Evolutionary conservation across 164 flowering plant genomes (phyloP).

Genomic region (Amborella trichopoda): DNA sequence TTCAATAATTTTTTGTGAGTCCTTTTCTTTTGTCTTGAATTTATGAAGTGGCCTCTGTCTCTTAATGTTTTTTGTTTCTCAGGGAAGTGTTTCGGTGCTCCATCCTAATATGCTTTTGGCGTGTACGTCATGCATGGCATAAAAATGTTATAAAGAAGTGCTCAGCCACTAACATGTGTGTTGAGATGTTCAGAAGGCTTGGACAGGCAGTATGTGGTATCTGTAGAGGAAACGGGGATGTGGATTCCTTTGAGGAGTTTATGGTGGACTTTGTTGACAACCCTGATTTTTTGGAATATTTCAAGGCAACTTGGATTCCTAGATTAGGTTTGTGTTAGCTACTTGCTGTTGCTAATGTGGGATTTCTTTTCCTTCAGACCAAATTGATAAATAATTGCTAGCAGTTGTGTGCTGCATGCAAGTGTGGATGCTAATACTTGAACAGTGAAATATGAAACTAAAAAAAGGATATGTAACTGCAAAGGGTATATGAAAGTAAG

Average conservation of each 20-base stretch:
- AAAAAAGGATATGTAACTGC: no score
- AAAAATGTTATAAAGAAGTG: slow-evolving; percentile 68
- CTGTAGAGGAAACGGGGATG: slow-evolving; percentile 38
- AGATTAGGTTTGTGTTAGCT: slow-evolving; percentile 45
- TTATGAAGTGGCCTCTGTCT: neutral
- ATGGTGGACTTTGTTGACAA: slow-evolving; percentile 64
- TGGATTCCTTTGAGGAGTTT: slow-evolving; percentile 37
- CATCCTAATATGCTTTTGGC: slow-evolving; percentile 66
- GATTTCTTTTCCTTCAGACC: no score
- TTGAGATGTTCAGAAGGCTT: slow-evolving; percentile 45
- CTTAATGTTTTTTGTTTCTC: slow-evolving; percentile 11
- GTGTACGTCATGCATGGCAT: slow-evolving; percentile 93
- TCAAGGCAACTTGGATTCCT: slow-evolving; percentile 79
- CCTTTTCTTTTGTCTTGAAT: neutral
- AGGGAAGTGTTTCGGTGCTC: slow-evolving; percentile 94
- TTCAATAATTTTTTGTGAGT: neutral
- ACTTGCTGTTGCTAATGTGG: no score
- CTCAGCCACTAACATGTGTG: slow-evolving; percentile 31
- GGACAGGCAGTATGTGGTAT: slow-evolving; percentile 42
- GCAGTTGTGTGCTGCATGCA: no score
- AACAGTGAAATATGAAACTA: no score
- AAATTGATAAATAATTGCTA: no score
- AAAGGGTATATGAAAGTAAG: no score
- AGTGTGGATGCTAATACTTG: no score
- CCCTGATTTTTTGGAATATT: slow-evolving; percentile 74